These are phyloP conservation scores for Fraxinus albicans DNA, from an alignment of 305 asterid species.

Conservation along the genomic window DNA sequence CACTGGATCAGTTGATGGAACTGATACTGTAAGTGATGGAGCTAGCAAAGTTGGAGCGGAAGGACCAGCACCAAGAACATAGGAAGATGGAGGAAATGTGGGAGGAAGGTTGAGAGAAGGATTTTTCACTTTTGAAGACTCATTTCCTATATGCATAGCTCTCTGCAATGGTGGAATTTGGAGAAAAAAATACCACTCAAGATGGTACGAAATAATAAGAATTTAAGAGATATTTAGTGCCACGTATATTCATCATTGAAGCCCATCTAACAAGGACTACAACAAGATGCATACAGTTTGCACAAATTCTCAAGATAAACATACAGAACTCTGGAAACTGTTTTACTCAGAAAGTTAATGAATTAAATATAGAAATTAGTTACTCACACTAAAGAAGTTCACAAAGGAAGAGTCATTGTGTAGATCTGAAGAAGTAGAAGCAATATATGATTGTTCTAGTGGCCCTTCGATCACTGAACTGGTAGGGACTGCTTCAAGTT, in stretches of 20 bases:
- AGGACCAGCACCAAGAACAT: not conserved
- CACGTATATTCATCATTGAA: not conserved
- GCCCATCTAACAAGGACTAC: not conserved
- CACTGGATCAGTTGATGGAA: not conserved
- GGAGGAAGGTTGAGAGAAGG: not conserved
- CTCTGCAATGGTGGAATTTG: not conserved
- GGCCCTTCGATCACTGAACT: constrained; percentile 36
- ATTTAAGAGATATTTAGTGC: not conserved
- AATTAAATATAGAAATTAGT: not conserved
- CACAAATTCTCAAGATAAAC: not conserved
- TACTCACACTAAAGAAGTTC: constrained; percentile 33
- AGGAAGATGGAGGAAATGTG: not conserved
- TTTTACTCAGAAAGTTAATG: not conserved
- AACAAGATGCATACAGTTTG: not conserved
- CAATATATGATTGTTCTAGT: constrained; percentile 27
- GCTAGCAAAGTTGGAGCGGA: not conserved
- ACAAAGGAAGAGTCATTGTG: constrained; percentile 36
- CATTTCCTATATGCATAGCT: not conserved
- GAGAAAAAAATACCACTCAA: not conserved
- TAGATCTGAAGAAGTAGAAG: constrained; percentile 19
- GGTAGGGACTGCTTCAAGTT: constrained; percentile 86
- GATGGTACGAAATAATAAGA: not conserved
- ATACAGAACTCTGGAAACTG: not conserved
- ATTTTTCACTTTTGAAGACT: not conserved
- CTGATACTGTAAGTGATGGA: not conserved